phyloP scores from a whole-genome alignment of 1,284 basidiomycete genomes.

The Cryptococcus sp. region DNA sequence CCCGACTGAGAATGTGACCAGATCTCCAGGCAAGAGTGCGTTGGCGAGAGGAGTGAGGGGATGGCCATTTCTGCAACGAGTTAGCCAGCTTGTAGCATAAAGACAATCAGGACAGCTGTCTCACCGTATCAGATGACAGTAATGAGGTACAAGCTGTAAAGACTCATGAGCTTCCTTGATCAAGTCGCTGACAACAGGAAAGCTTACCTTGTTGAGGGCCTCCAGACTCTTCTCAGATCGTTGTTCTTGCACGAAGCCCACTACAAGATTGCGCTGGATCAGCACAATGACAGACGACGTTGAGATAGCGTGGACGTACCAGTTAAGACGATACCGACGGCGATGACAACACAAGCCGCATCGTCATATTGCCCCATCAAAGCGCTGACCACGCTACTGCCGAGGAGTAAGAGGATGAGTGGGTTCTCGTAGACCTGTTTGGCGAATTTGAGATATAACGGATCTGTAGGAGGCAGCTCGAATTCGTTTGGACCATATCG shows the following conservation, averaged over 20 bases:
- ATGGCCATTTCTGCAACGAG: conserved; percentile 64
- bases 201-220: conserved; percentile 74
- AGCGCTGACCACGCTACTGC: conserved; percentile 81
- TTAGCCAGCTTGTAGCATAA: not conserved
- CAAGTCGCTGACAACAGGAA: not conserved
- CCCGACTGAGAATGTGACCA: conserved; percentile 81
- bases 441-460: conserved; percentile 79
- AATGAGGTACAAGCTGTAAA: conserved; percentile 78
- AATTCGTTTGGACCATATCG: conserved; percentile 92
- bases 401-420: conserved; percentile 83
- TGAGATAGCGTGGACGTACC: conserved; percentile 58
- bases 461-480: conserved; percentile 78
- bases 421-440: conserved; percentile 89
- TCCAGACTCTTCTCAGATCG: conserved; percentile 92
- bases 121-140: conserved; percentile 84
- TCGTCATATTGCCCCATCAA: conserved; percentile 93
- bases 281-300: not conserved
- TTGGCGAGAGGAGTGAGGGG: conserved; percentile 83
- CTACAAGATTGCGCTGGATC: conserved; percentile 55
- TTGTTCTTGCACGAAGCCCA: conserved; percentile 93
- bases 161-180: not conserved
- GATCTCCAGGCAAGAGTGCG: conserved; percentile 90
- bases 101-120: conserved; percentile 30
- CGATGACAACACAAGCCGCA: conserved; percentile 89
- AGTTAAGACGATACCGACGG: conserved; percentile 88